Percentiles rank a stretch among this genome's conserved stretches.
Conservation (phyloP, 352 stramenopile species). For the Phytophthora megakarya region DNA sequence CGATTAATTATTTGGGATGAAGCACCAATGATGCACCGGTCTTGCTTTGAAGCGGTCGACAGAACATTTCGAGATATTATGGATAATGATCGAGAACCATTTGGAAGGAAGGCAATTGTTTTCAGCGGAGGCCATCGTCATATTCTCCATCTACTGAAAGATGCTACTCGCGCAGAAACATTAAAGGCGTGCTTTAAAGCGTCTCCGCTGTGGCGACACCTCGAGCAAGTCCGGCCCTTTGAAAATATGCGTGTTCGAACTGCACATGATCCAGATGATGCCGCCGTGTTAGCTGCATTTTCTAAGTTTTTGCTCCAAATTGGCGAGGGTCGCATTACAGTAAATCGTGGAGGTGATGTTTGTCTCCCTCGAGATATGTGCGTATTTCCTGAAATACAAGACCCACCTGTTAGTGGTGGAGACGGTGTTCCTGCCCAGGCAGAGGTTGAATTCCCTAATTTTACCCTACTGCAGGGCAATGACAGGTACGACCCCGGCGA, state of each 20-base stretch:
- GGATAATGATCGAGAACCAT: slow-evolving; percentile 16
- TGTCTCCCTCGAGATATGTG: too few relatives aligned
- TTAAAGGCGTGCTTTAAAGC: too few relatives aligned
- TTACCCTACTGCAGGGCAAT: too few relatives aligned
- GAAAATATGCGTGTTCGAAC: slow-evolving; percentile 8
- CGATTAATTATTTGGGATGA: too few relatives aligned
- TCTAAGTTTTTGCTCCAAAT: slow-evolving; percentile 1
- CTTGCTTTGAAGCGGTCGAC: slow-evolving; percentile 34
- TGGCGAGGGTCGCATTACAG: not conserved
- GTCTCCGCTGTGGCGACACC: slow-evolving; percentile 4
- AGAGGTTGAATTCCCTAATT: too few relatives aligned
- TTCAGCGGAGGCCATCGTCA: slow-evolving; percentile 34
- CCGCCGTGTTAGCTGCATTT: not conserved
- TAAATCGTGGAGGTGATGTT: too few relatives aligned
- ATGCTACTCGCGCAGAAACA: slow-evolving; percentile 2
- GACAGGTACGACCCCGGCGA: too few relatives aligned
- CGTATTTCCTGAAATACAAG: too few relatives aligned
- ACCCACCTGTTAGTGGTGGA: too few relatives aligned
- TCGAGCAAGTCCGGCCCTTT: not conserved
- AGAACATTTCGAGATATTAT: slow-evolving; percentile 23
- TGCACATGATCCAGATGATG: not conserved
- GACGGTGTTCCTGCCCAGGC: too few relatives aligned
- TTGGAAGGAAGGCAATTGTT: slow-evolving; percentile 33
- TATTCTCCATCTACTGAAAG: slow-evolving; percentile 26
- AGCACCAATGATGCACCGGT: slow-evolving; percentile 9